Evolutionary conservation across 176 grass and related monocot species (phyloP), one percentile per base, ranked within the genome.

Genomic region (Zoysia japonica): DNA sequence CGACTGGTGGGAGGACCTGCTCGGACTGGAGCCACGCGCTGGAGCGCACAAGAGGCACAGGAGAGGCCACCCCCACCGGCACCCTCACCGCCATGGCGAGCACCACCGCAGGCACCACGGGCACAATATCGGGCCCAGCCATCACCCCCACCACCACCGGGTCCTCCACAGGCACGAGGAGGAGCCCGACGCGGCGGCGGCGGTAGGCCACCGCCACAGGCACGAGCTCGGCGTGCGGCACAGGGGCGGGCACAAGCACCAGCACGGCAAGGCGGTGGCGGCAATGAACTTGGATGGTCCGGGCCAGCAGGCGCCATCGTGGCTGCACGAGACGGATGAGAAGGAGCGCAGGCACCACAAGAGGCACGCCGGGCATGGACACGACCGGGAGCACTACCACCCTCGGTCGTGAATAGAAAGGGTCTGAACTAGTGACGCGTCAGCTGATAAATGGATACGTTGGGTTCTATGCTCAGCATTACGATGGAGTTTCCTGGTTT

Each of bases 1-100:
- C 74, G 76, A 97, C 73, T 93, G 90, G 88, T 89, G 83, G 83
- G 76, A 85, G 16, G 88, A 80, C 47, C 55, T 64, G 75, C 77
- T 87, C 54, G 81, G 86, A 60, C 41, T 35, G 2, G 74, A 65
- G 80, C n/a, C 67, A 36, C 43, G 71, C n/a, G 47, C 62, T 10
- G 47, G 55, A 61, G 47, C 14, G 8, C 14, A 79, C 45, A 54
- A 6, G 56, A 76, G 17, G 65, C 80, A 82, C 66, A 46, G n/a
- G 13, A 82, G 65, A 68, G 65, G 82, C 47, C 68, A 16, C 46
- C 28, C 0, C 28, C 60, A 65, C 2, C 6, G 14, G 11, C 56
- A 62, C 35, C 9, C 48, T 14, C 75, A 65, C 60, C 45, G 28
- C 59, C 71, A 62, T 38, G 61, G 57, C 12, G 60, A 78, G 15